Evolutionary conservation across 352 stramenopile genomes (phyloP).

Genomic region (Phytophthora podocarpi): DNA sequence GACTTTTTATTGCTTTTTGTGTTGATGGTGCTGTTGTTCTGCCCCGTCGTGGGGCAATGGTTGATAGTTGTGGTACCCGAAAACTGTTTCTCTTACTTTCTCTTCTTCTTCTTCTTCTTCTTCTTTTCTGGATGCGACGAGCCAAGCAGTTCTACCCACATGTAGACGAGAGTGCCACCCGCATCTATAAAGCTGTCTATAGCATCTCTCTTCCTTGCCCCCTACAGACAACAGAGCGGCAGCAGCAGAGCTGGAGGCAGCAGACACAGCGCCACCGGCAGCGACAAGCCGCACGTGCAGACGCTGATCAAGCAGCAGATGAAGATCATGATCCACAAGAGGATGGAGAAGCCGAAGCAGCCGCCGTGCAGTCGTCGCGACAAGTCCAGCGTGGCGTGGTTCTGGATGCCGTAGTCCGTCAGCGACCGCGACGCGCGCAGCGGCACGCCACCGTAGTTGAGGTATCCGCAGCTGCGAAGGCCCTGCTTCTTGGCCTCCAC

Average conservation of each 20-base stretch:
- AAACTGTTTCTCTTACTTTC: slow-evolving; percentile 5
- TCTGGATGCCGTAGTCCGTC: slow-evolving; percentile 71
- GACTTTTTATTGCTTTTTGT: slow-evolving; percentile 25
- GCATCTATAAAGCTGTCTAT: slow-evolving; percentile 8
- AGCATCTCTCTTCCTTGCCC: too few species aligned
- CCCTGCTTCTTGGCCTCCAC: slow-evolving; percentile 31
- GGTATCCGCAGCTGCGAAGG: slow-evolving; percentile 31
- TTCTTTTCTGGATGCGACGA: neutral
- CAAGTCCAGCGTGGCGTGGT: slow-evolving; percentile 64
- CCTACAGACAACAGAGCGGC: slow-evolving; percentile 75
- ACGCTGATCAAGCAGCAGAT: slow-evolving; percentile 71
- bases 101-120: neutral
- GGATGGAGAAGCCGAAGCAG: slow-evolving; percentile 79
- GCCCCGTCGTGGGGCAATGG: neutral
- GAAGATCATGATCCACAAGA: slow-evolving; percentile 81
- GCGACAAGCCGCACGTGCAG: slow-evolving; percentile 74
- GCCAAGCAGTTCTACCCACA: neutral
- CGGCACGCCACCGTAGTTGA: slow-evolving; percentile 69
- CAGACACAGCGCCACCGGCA: slow-evolving; percentile 60
- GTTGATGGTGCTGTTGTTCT: slow-evolving; percentile 1
- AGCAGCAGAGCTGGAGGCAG: slow-evolving; percentile 66
- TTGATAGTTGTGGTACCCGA: neutral
- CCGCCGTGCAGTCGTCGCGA: slow-evolving; percentile 52
- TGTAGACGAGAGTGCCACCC: neutral
- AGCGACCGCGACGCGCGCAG: slow-evolving; percentile 51